Percentiles rank a stretch among this genome's conserved stretches.
These are phyloP conservation scores for Emericellopsis atlantica DNA, from an alignment of 2,329 filamentous ascomycete genomes.

Conservation along the genomic window DNA sequence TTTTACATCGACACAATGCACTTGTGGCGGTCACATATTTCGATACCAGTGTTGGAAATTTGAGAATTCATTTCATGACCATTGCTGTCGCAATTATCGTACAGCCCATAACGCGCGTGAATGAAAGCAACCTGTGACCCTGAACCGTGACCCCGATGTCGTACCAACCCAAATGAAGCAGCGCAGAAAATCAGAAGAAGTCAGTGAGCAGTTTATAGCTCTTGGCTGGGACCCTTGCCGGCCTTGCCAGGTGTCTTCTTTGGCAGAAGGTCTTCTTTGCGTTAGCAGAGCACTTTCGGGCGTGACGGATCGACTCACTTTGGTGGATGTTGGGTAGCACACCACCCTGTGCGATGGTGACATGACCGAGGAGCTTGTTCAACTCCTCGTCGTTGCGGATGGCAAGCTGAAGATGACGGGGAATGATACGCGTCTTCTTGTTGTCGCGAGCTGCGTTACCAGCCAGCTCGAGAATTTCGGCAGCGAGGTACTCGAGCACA, in stretches of 20 bases:
- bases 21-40: too few relatives aligned
- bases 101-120: constrained; percentile 47
- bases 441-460: constrained; percentile 98
- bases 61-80: constrained; percentile 43
- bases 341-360: constrained; percentile 96
- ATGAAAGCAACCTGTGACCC: constrained; percentile 51
- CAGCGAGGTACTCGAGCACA: constrained; percentile 95
- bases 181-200: constrained; percentile 39
- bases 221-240: constrained; percentile 86
- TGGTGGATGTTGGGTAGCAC: constrained; percentile 95
- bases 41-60: constrained; percentile 12
- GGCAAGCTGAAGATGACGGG: constrained; percentile 95
- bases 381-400: constrained; percentile 99
- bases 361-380: constrained; percentile 96
- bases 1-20: too few relatives aligned
- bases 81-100: constrained; percentile 61
- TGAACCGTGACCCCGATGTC: constrained; percentile 72
- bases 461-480: constrained; percentile 97
- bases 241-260: constrained; percentile 92
- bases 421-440: constrained; percentile 99
- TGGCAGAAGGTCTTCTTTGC: constrained; percentile 70
- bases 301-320: constrained; percentile 49
- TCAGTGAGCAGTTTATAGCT: constrained; percentile 57
- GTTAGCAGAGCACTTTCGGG: constrained; percentile 21
- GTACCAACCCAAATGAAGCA: constrained; percentile 62